A percentile compares a stretch with the other conserved stretches of the same genome.
Conservation (phyloP, 768 basidiomycete genomes). For the Imleria badia region DNA sequence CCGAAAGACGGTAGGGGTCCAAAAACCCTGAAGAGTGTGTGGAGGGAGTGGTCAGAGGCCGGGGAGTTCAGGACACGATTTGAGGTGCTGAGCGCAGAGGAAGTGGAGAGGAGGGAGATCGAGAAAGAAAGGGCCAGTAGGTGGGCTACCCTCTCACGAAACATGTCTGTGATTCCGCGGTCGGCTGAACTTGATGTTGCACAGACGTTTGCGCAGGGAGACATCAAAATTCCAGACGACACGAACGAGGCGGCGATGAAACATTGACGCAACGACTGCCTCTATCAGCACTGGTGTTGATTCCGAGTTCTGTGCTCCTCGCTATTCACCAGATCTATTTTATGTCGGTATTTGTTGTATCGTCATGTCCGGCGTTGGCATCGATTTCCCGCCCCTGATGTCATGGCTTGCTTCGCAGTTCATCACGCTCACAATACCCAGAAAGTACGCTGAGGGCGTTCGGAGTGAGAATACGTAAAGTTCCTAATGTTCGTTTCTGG, state of each 20-base stretch:
- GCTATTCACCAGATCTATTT: constrained; percentile 13
- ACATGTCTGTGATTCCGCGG: neutral
- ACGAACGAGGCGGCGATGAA: constrained; percentile 39
- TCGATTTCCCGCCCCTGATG: constrained; percentile 14
- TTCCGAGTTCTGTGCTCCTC: constrained; percentile 5
- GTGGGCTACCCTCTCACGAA: constrained; percentile 26
- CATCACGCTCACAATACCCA: neutral
- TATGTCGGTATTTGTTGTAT: constrained; percentile 28
- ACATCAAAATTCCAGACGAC: constrained; percentile 65
- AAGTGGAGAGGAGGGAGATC: constrained; percentile 86
- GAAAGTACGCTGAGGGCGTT: neutral
- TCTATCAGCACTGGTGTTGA: constrained; percentile 6
- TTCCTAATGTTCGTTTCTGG: constrained; percentile 12
- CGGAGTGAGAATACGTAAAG: constrained; percentile 12
- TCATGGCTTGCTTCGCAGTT: constrained; percentile 9
- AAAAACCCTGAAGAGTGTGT: constrained; percentile 80
- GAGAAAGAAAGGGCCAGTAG: constrained; percentile 85
- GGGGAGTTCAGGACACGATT: constrained; percentile 89
- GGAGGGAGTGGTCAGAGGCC: constrained; percentile 93
- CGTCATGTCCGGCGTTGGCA: constrained; percentile 9
- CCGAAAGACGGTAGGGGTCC: constrained; percentile 81
- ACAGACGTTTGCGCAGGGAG: constrained; percentile 60
- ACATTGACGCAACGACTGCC: neutral
- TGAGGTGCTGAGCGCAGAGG: constrained; percentile 84
- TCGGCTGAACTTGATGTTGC: constrained; percentile 5